phyloP scores from a whole-genome alignment of 129 eudicot species.

The Scalesia atractyloides region DNA sequence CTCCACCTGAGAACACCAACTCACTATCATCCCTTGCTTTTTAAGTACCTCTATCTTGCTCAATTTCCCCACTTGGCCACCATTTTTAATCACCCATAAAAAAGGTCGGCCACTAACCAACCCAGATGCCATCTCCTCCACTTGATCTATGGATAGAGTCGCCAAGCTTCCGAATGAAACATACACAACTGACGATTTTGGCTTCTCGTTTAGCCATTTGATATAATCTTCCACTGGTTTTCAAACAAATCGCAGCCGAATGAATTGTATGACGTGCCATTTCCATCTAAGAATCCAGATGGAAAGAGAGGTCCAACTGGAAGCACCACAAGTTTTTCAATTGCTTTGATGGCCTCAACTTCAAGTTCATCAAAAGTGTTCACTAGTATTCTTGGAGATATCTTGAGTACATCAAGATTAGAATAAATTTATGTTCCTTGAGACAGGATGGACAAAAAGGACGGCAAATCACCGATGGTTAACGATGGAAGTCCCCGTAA shows the following conservation, averaged over 20 bases:
- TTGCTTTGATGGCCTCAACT: constrained; percentile 13
- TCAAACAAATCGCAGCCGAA: background rate
- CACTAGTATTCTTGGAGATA: constrained; percentile 20
- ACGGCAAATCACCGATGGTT: constrained; percentile 26
- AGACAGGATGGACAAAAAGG: constrained; percentile 17
- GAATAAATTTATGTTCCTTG: background rate
- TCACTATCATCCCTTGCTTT: constrained; percentile 42
- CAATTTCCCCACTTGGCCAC: constrained; percentile 33
- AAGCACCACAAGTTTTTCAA: constrained; percentile 13
- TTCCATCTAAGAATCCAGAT: constrained; percentile 10
- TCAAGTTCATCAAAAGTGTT: constrained; percentile 33
- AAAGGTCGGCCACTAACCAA: constrained; percentile 36
- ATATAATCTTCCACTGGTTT: background rate
- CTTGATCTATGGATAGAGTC: constrained; percentile 36
- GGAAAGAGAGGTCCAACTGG: constrained; percentile 42
- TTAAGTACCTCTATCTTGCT: constrained; percentile 12
- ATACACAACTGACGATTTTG: constrained; percentile 46
- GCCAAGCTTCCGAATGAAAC: constrained; percentile 63
- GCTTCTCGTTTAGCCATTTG: constrained; percentile 51
- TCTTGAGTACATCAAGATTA: constrained; percentile 9
- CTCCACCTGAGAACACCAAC: constrained; percentile 55
- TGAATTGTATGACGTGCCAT: background rate
- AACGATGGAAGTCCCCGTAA: constrained; percentile 37
- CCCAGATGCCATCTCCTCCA: constrained; percentile 54
- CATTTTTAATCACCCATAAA: constrained; percentile 53